Base-by-base conservation (phyloP, 1,284 basidiomycete species). In the Mycosarcoma maydis region DNA sequence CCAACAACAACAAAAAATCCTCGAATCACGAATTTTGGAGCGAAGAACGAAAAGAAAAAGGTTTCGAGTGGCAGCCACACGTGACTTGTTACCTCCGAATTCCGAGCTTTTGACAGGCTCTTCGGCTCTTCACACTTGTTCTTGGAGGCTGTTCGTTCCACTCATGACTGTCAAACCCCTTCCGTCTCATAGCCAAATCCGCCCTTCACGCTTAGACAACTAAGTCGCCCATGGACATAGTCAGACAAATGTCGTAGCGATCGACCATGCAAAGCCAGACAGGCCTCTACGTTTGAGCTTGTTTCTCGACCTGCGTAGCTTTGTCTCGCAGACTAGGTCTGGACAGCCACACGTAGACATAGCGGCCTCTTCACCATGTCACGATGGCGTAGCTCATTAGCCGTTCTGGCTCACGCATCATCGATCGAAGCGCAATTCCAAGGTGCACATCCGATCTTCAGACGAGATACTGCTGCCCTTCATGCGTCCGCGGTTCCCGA, bases 41-140 rank as follows among this genome's bases (percentile, higher is more conserved):
- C 14, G 29, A 14, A 30, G 29, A n/a, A n/a, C n/a, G n/a, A n/a
- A n/a, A n/a, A n/a, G n/a, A n/a, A n/a, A n/a, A n/a, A n/a, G n/a
- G n/a, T n/a, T n/a, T n/a, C n/a, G n/a, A n/a, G 29, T 14, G 29
- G 29, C 29, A 5, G 19, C 19, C 17, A 29, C 58, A 61, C 58
- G 58, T 61, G 58, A 61, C 47, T 26, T 37, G 20, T 2, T 2
- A 13, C 16, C 3, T 27, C 52, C 58, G 58, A 55, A 8, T 61
- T 38, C 58, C 58, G 58, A 54, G 27, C 9, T 30, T 48, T 39
- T 23, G 9, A 3, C 19, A 11, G 17, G 17, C n/a, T 34, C 32
- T 34, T 3, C 13, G n/a, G n/a, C n/a, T n/a, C n/a, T n/a, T n/a
- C n/a, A n/a, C n/a, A n/a, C n/a, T n/a, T n/a, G n/a, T n/a, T 47